These are phyloP conservation scores for Picocystis sp. DNA, from an alignment of 163 green algal genomes.

Conservation along the genomic window DNA sequence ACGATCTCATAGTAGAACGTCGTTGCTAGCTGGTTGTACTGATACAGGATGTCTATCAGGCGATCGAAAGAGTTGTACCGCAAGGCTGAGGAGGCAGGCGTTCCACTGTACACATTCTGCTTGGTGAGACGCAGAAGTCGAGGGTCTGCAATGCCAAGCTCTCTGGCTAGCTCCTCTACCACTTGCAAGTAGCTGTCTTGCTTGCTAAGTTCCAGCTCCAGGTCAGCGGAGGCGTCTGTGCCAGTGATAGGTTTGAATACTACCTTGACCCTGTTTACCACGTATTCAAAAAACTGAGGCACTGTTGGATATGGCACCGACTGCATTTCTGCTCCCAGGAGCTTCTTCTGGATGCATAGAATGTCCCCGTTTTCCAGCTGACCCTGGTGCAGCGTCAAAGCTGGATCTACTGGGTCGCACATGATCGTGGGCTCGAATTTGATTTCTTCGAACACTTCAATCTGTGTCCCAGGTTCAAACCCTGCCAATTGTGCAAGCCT, in stretches of 20 bases:
- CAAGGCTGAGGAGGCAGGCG: not conserved
- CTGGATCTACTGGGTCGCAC: conserved; percentile 34
- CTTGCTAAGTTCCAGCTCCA: too few relatives aligned
- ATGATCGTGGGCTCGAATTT: conserved; percentile 74
- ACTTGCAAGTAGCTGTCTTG: too few relatives aligned
- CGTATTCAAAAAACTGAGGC: conserved; percentile 51
- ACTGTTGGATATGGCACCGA: conserved; percentile 27
- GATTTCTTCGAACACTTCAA: conserved; percentile 73
- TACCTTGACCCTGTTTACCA: conserved; percentile 38
- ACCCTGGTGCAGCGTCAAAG: conserved; percentile 10
- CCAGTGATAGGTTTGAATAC: not conserved
- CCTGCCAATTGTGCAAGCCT: conserved; percentile 13
- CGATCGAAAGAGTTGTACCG: conserved; percentile 9
- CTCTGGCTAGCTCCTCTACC: too few relatives aligned
- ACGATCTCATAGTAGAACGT: conserved; percentile 85
- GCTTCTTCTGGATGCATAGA: conserved; percentile 49
- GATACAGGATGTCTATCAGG: conserved; percentile 43
- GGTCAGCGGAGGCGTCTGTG: too few relatives aligned
- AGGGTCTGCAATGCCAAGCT: not conserved
- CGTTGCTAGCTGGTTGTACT: conserved; percentile 24
- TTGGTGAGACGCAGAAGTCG: not conserved
- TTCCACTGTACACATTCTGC: not conserved
- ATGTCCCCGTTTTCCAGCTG: conserved; percentile 80
- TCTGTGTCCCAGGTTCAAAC: conserved; percentile 16
- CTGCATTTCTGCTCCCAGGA: not conserved